A percentile compares a stretch with the other conserved stretches of the same genome.
phyloP scores from a whole-genome alignment of 2,329 filamentous ascomycete genomes.

The Aspergillus quadrilineatus region DNA sequence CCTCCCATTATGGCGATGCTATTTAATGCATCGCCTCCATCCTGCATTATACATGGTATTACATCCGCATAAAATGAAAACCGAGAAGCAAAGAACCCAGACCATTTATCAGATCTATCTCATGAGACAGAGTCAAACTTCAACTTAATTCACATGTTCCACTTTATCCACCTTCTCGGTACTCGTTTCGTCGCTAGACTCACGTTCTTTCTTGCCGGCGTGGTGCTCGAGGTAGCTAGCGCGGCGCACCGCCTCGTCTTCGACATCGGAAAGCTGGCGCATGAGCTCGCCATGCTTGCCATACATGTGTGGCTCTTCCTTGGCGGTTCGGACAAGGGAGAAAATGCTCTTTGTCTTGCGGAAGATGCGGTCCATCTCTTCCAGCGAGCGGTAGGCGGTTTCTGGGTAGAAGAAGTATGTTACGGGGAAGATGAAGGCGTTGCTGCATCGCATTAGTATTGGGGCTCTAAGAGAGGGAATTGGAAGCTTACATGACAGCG shows the following conservation, averaged over 20 bases:
- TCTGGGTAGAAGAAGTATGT: conserved; percentile 64
- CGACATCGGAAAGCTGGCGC: conserved; percentile 51
- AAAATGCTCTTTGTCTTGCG: conserved; percentile 53
- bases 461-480: not conserved
- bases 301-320: conserved; percentile 55
- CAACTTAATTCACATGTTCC: not conserved
- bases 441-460: conserved; percentile 34
- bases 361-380: conserved; percentile 71
- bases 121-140: too few relatives aligned
- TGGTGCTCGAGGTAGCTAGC: conserved; percentile 28
- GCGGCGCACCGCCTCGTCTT: conserved; percentile 40
- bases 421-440: conserved; percentile 55
- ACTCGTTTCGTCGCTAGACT: conserved; percentile 20
- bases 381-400: conserved; percentile 59
- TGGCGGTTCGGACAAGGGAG: conserved; percentile 51
- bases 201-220: conserved; percentile 14
- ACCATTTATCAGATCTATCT: not conserved
- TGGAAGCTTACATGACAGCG: conserved; percentile 49
- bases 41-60: not conserved
- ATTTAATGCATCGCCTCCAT: not conserved
- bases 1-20: not conserved
- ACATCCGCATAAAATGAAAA: not conserved
- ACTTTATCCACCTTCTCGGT: conserved; percentile 14
- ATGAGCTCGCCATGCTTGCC: conserved; percentile 59
- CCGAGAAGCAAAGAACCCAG: too few relatives aligned